Conservation (phyloP, 1,139 yeast genomes). For the Candida tetrigidarum region DNA sequence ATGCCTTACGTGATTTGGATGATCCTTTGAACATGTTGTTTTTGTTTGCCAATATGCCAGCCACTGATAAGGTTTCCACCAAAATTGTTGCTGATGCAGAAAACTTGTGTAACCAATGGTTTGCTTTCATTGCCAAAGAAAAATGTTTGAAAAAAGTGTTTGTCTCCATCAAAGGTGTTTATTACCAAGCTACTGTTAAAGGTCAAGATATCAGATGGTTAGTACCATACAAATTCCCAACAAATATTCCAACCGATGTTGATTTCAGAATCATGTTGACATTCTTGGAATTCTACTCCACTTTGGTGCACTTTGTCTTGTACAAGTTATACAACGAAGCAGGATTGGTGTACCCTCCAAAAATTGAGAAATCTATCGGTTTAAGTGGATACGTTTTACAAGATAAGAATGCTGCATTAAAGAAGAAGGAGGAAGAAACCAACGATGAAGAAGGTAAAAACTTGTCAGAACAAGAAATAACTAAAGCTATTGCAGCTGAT, state of each 20-base stretch:
- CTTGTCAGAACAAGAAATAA: conserved; percentile 48
- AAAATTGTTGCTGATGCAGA: conserved; percentile 87
- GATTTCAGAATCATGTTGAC: conserved; percentile 98
- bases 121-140: conserved; percentile 90
- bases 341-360: conserved; percentile 91
- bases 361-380: conserved; percentile 86
- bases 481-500: conserved; percentile 57
- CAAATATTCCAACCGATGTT: conserved; percentile 89
- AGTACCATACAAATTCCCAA: conserved; percentile 96
- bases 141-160: conserved; percentile 84
- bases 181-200: conserved; percentile 85
- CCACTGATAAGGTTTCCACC: conserved; percentile 81
- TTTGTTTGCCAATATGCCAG: conserved; percentile 92
- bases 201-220: conserved; percentile 97
- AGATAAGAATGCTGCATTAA: conserved; percentile 30
- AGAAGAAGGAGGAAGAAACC: conserved; percentile 28
- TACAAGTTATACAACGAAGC: conserved; percentile 85
- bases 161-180: conserved; percentile 96
- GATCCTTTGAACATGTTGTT: conserved; percentile 97
- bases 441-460: conserved; percentile 39
- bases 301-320: conserved; percentile 84
- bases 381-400: conserved; percentile 76
- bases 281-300: conserved; percentile 93
- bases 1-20: conserved; percentile 90
- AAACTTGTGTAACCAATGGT: conserved; percentile 89